These are phyloP conservation scores for Macadamia tetraphylla DNA, from an alignment of 164 flowering plant genomes.

Conservation along the genomic window DNA sequence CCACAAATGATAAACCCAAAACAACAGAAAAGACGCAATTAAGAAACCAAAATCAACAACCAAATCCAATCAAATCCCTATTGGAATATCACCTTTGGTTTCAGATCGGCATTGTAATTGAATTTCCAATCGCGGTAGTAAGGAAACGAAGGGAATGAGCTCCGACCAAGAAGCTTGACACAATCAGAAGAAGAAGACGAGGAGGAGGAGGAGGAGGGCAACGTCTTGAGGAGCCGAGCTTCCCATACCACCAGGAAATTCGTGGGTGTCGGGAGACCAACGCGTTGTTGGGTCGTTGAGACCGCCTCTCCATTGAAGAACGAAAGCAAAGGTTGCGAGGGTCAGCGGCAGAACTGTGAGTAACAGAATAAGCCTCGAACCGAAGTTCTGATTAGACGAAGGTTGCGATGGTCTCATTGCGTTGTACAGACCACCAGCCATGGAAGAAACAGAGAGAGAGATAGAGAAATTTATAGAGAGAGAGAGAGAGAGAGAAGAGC, in stretches of 20 bases:
- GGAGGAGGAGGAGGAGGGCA: background rate
- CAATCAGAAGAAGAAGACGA: slow-evolving; percentile 37
- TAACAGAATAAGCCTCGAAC: slow-evolving; percentile 54
- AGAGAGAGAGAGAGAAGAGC: too few species aligned
- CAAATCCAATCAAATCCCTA: background rate
- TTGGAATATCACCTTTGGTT: slow-evolving; percentile 51
- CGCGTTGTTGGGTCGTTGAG: slow-evolving; percentile 66
- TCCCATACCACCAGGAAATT: slow-evolving; percentile 79
- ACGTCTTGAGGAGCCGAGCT: slow-evolving; percentile 24
- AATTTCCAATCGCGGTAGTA: slow-evolving; percentile 65
- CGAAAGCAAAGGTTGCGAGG: slow-evolving; percentile 71
- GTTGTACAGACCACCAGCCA: slow-evolving; percentile 43
- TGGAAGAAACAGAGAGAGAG: slow-evolving; percentile 17
- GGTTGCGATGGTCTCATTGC: slow-evolving; percentile 18
- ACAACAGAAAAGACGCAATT: background rate
- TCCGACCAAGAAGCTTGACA: slow-evolving; percentile 30
- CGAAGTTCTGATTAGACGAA: slow-evolving; percentile 25
- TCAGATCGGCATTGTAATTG: slow-evolving; percentile 46
- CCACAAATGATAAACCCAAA: background rate
- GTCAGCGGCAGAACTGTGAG: slow-evolving; percentile 71
- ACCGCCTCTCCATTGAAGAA: slow-evolving; percentile 90
- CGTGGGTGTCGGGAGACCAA: slow-evolving; percentile 53
- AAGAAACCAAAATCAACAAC: background rate
- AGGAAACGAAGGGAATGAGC: slow-evolving; percentile 47
- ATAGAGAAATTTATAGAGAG: background rate